Evolutionary conservation across 1,284 basidiomycete genomes (phyloP).

Genomic region (Puccinia novopanici): DNA sequence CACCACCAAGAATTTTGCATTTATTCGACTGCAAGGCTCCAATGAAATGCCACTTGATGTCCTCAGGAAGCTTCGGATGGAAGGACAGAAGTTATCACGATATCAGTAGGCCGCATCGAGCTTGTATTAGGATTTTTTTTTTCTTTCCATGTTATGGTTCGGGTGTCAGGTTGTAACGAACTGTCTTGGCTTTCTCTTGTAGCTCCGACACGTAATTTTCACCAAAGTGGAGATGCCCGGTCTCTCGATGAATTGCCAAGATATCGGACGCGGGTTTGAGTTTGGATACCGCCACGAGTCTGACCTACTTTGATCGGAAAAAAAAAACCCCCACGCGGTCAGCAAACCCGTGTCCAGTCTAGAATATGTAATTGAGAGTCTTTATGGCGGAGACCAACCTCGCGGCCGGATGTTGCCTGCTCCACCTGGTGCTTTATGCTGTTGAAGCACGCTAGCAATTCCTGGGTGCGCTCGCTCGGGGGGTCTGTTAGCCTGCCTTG

Average conservation of each 20-base stretch:
- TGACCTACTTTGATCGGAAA: slow-evolving; percentile 58
- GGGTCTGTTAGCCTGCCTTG: neutral
- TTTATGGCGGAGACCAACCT: slow-evolving; percentile 22
- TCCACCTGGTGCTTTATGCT: slow-evolving; percentile 16
- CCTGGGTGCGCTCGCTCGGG: neutral
- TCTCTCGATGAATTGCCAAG: slow-evolving; percentile 71
- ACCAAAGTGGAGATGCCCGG: slow-evolving; percentile 74
- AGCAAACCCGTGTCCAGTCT: slow-evolving; percentile 29
- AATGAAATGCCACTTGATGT: slow-evolving; percentile 96
- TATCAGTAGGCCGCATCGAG: neutral
- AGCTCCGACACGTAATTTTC: slow-evolving; percentile 98
- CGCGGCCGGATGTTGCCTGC: slow-evolving; percentile 7
- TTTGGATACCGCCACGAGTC: slow-evolving; percentile 89
- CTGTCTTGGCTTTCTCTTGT: slow-evolving; percentile 79
- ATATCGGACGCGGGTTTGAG: slow-evolving; percentile 87
- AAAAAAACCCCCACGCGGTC: too few relatives aligned
- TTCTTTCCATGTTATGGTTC: neutral
- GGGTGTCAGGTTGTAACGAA: slow-evolving; percentile 57
- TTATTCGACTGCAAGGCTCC: slow-evolving; percentile 94
- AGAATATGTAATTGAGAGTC: neutral
- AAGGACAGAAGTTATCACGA: neutral
- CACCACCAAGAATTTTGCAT: slow-evolving; percentile 82
- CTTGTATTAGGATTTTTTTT: neutral
- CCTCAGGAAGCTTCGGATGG: slow-evolving; percentile 68
- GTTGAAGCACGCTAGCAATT: neutral